Evolutionary conservation across 2,329 filamentous ascomycete species (phyloP).

Genomic region (Sporothrix schenckii): DNA sequence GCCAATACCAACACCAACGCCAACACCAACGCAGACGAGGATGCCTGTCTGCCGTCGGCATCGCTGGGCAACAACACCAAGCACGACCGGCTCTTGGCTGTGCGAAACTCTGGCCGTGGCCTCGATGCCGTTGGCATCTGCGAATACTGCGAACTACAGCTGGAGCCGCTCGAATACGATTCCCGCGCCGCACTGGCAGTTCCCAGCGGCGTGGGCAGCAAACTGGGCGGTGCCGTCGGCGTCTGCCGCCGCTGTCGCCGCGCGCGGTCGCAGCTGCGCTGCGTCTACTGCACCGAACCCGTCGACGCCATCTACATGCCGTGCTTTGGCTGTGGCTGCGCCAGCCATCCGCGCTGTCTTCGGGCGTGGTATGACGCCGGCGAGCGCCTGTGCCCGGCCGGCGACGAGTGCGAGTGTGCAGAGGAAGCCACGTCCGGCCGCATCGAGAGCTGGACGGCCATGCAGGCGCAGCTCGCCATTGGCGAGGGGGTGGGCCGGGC

Average conservation of each 20-base stretch:
- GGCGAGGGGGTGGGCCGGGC: neutral
- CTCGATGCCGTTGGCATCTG: slow-evolving; percentile 67
- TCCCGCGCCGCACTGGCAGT: slow-evolving; percentile 46
- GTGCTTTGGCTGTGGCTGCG: slow-evolving; percentile 66
- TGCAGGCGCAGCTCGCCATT: slow-evolving; percentile 48
- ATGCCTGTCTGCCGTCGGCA: slow-evolving; percentile 40
- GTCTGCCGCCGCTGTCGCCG: slow-evolving; percentile 57
- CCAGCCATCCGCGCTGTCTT: slow-evolving; percentile 61
- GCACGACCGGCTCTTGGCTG: slow-evolving; percentile 55
- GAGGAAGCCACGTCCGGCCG: slow-evolving; percentile 59
- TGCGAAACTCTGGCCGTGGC: slow-evolving; percentile 58
- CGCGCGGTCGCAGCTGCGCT: slow-evolving; percentile 60
- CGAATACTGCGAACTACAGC: slow-evolving; percentile 63
- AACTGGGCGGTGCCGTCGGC: slow-evolving; percentile 48
- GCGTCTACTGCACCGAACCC: slow-evolving; percentile 65
- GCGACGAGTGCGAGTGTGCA: slow-evolving; percentile 66
- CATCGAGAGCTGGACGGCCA: slow-evolving; percentile 64
- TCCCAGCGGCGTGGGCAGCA: slow-evolving; percentile 35
- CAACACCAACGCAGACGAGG: slow-evolving; percentile 33
- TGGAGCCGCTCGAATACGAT: slow-evolving; percentile 59
- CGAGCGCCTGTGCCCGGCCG: slow-evolving; percentile 62
- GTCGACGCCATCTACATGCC: slow-evolving; percentile 62
- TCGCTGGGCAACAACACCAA: slow-evolving; percentile 44
- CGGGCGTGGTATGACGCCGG: slow-evolving; percentile 61
- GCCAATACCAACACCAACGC: neutral